phyloP scores from a whole-genome alignment of 371 early-diverging fungal genomes.

The Mortierella sp. region DNA sequence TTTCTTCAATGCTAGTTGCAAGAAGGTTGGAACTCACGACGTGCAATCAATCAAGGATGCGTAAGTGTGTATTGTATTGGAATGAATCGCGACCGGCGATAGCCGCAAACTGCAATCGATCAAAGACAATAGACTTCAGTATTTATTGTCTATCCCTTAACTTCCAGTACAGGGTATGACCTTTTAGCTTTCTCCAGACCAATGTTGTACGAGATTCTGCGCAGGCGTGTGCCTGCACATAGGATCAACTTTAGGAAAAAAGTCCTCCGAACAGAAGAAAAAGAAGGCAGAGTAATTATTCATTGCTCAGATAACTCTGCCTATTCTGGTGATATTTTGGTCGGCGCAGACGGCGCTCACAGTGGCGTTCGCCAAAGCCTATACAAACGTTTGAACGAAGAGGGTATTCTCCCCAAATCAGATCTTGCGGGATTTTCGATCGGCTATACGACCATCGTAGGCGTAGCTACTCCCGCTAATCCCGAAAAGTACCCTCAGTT shows the following conservation, averaged over 20 bases:
- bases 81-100: too few relatives aligned
- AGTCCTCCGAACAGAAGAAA: slow-evolving; percentile 4
- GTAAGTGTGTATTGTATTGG: too few relatives aligned
- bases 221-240: neutral
- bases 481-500: slow-evolving; percentile 19
- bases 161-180: slow-evolving; percentile 12
- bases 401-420: neutral
- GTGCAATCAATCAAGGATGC: too few relatives aligned
- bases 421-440: slow-evolving; percentile 12
- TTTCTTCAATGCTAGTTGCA: too few relatives aligned
- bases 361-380: slow-evolving; percentile 19
- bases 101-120: too few relatives aligned
- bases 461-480: slow-evolving; percentile 4
- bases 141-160: too few relatives aligned
- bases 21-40: too few relatives aligned
- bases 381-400: slow-evolving; percentile 15
- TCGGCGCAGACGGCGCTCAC: slow-evolving; percentile 22
- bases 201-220: slow-evolving; percentile 8
- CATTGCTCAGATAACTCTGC: slow-evolving; percentile 16
- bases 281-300: slow-evolving; percentile 7
- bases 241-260: slow-evolving; percentile 12
- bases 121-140: too few relatives aligned
- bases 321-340: slow-evolving; percentile 20
- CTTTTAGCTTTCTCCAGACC: slow-evolving; percentile 10
- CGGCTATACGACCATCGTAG: slow-evolving; percentile 11